Base-by-base conservation (phyloP, 257 asterid genomes). In the Knoxia roxburghii region DNA sequence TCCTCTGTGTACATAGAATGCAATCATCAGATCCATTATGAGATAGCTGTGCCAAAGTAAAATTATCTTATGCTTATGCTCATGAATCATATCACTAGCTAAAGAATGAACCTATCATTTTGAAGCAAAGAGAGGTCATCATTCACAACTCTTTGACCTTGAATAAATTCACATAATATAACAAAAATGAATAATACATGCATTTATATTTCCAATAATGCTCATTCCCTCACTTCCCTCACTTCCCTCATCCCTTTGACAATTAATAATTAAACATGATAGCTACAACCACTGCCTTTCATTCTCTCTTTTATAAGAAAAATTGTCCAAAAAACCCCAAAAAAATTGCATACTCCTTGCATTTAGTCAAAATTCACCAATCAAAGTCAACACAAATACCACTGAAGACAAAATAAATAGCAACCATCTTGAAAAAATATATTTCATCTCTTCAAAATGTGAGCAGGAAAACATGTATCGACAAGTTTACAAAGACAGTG, bases 1-100 rank as follows among this genome's bases (percentile, higher is more conserved):
- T 84, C 95, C 91, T 90, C 97, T 90, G 35, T 24, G 72, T 39
- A 69, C 41, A 66, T n/a, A 52, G 53, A 66, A 33, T 1, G 68
- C 18, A 71, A 52, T 41, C 65, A 48, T 81, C 74, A 75, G 60
- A 74, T 40, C 64, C 35, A 37, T 14, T 41, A 37, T 13, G 48
- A 27, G 49, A 72, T n/a, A 69, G 65, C 12, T 10, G 27, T 50
- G 39, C 2, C 12, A 11, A 64, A n/a, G 23, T 24, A 21, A n/a
- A 50, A 7, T 18, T 60, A 37, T 27, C 37, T 30, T 32, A 27
- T 43, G 48, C 53, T 40, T 26, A 61, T 61, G 8, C 9, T 23
- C 13, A 41, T 7, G 14, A 61, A 39, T 6, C n/a, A 11, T 30
- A 59, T 9, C 35, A 13, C 10, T 49, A 30, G 9, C 48, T 30